These are phyloP conservation scores for Pseudocercospora cruenta DNA, from an alignment of 2,329 filamentous ascomycete species.

Conservation along the genomic window DNA sequence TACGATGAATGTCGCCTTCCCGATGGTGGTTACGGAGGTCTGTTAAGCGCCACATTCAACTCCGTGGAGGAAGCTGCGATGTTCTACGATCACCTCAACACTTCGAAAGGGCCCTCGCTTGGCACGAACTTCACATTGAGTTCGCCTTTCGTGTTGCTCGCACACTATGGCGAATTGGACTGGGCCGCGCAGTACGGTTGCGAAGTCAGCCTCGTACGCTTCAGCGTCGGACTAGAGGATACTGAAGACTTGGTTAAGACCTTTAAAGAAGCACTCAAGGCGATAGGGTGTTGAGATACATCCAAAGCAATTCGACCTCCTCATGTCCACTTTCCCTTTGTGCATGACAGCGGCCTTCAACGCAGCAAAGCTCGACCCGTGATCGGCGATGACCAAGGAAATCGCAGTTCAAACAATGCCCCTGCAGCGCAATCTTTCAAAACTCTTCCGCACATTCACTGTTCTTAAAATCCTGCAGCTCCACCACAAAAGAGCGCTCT, in stretches of 20 bases:
- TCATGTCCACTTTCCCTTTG: background rate
- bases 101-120: conserved; percentile 89
- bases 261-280: conserved; percentile 49
- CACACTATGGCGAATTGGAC: conserved; percentile 88
- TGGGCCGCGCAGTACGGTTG: conserved; percentile 86
- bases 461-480: no score
- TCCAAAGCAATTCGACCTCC: background rate
- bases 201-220: conserved; percentile 75
- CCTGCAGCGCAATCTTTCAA: no score
- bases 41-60: conserved; percentile 83
- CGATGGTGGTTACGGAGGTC: conserved; percentile 76
- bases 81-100: conserved; percentile 85
- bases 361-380: background rate
- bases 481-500: no score
- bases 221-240: conserved; percentile 90
- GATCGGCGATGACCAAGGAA: no score
- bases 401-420: no score
- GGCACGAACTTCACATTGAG: conserved; percentile 95
- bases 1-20: conserved; percentile 80
- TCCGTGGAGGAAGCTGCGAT: conserved; percentile 69
- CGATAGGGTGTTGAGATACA: background rate
- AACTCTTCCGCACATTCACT: no score
- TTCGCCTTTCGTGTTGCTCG: conserved; percentile 87
- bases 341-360: background rate
- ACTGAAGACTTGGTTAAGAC: conserved; percentile 64